Base-by-base conservation (phyloP, 2,329 filamentous ascomycete genomes). In the Colletotrichum chlorophyti region DNA sequence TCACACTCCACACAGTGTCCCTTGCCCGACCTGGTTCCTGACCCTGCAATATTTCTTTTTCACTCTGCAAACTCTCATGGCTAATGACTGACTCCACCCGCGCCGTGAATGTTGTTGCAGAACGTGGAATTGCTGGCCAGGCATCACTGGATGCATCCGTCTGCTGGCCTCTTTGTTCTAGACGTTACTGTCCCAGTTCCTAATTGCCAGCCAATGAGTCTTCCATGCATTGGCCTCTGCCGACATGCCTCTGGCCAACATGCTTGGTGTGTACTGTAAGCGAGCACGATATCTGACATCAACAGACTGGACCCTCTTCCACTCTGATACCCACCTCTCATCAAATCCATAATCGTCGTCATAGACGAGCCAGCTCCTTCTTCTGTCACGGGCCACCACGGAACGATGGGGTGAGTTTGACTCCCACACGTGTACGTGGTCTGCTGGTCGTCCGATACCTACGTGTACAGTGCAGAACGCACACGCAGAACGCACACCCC, bases 371-470 rank as follows among this genome's bases (percentile, higher is more conserved):
- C 21, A n/a, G n/a, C n/a, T n/a, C 23, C 23, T 24, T 24, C 38
- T 49, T 21, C 43, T 27, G 17, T 34, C 47, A 50, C 47, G 35
- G 35, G 8, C 27, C 35, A 41, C 52, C 14, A 27, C 31, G 31
- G 24, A 15, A 24, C 40, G 29, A 34, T 10, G 15, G 19, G 6
- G 27, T 14, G 10, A 46, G 17, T 38, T n/a, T 15, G 15, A n/a
- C 31, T 12, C n/a, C n/a, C 11, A 32, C 24, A 19, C 53, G 31
- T n/a, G n/a, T n/a, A n/a, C 32, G 12, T 52, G 31, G 29, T 31
- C 47, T 38, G 31, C 53, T 45, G 19, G 27, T 42, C 37, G 52
- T 50, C 26, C 23, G 43, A 35, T 49, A 42, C 26, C n/a, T n/a
- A n/a, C n/a, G n/a, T n/a, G n/a, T n/a, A n/a, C n/a, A n/a, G n/a